A percentile compares a stretch with the other conserved stretches of the same genome.
phyloP scores from a whole-genome alignment of 306 rosid species.

The Pterocarpus macrocarpus region DNA sequence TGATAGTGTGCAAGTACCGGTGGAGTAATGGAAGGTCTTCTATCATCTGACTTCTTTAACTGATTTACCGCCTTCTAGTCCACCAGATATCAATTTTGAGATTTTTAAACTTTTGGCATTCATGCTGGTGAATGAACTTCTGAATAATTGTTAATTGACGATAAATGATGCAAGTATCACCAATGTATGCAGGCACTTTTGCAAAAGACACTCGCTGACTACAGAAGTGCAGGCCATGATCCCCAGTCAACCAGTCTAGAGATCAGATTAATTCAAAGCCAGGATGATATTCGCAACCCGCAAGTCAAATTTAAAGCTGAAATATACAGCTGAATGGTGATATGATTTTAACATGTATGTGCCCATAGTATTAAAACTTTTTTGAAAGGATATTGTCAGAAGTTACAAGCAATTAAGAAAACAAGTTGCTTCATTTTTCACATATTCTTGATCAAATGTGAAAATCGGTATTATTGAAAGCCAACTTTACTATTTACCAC shows the following conservation, averaged over 20 bases:
- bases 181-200: slow-evolving; percentile 69
- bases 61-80: background rate
- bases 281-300: slow-evolving; percentile 72
- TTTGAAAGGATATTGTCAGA: background rate
- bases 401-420: slow-evolving; percentile 21
- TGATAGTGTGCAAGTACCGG: background rate
- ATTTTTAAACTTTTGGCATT: slow-evolving; percentile 16
- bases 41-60: background rate
- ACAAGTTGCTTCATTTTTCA: slow-evolving; percentile 14
- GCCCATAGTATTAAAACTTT: background rate
- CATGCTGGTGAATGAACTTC: background rate
- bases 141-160: background rate
- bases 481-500: background rate
- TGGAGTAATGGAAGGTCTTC: slow-evolving; percentile 7
- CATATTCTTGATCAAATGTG: slow-evolving; percentile 23
- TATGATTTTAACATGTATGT: slow-evolving; percentile 20
- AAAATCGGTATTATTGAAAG: slow-evolving; percentile 5
- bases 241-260: slow-evolving; percentile 75
- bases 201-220: slow-evolving; percentile 67
- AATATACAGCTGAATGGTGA: slow-evolving; percentile 53
- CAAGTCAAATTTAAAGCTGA: slow-evolving; percentile 69
- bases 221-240: slow-evolving; percentile 63
- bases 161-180: slow-evolving; percentile 9
- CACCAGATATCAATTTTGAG: slow-evolving; percentile 1
- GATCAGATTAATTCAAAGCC: slow-evolving; percentile 86